These are phyloP conservation scores for Maudiozyma humilis DNA, from an alignment of 1,139 yeast species.

Conservation along the genomic window DNA sequence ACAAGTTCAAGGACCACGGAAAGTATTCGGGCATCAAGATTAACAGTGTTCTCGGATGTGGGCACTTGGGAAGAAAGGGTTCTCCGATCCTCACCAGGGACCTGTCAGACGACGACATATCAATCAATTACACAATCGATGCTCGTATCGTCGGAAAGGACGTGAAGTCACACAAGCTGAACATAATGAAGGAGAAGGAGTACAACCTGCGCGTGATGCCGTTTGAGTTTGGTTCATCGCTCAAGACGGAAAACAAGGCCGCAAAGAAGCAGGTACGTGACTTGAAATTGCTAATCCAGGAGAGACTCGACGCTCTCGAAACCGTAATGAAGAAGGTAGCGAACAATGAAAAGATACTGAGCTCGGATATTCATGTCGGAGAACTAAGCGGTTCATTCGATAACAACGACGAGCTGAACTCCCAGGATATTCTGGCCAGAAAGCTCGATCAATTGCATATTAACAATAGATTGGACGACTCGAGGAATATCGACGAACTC, in stretches of 20 bases:
- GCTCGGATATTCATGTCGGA: conserved; percentile 18
- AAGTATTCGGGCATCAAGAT: conserved; percentile 29
- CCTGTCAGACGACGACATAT: conserved; percentile 24
- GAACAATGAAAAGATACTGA: conserved; percentile 15
- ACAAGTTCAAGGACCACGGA: conserved; percentile 33
- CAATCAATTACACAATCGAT: conserved; percentile 31
- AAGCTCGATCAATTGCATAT: conserved; percentile 22
- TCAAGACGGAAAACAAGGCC: conserved; percentile 11
- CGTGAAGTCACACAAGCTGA: conserved; percentile 15
- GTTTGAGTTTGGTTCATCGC: conserved; percentile 28
- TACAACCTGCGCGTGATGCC: conserved; percentile 34
- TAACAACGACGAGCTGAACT: conserved; percentile 13
- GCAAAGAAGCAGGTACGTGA: conserved; percentile 15
- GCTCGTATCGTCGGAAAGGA: conserved; percentile 29
- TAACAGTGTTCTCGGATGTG: conserved; percentile 33
- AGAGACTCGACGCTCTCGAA: conserved; percentile 19
- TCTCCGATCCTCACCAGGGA: conserved; percentile 35
- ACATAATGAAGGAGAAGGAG: conserved; percentile 26
- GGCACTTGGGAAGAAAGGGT: conserved; percentile 34
- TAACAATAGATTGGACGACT: conserved; percentile 17
- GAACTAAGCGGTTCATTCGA: conserved; percentile 20
- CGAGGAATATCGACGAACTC: conserved; percentile 9
- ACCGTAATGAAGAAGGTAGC: conserved; percentile 16
- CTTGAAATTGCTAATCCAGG: conserved; percentile 16
- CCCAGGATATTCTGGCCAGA: conserved; percentile 18